These are phyloP conservation scores for Combretum micranthum DNA, from an alignment of 345 rosid genomes.

Conservation along the genomic window DNA sequence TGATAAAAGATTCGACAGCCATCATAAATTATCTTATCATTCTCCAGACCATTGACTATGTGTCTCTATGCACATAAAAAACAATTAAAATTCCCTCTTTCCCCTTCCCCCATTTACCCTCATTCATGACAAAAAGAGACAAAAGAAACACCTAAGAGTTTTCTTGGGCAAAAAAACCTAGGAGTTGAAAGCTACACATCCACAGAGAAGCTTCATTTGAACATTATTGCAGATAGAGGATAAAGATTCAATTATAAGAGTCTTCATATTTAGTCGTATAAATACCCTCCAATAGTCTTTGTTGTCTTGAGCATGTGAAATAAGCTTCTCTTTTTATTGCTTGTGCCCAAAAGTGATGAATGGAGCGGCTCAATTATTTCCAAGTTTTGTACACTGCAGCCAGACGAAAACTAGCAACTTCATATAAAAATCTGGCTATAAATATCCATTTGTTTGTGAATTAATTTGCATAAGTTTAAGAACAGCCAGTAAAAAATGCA, in stretches of 20 bases:
- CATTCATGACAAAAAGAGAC: not conserved
- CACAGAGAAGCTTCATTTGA: too few relatives aligned
- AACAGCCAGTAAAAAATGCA: not conserved
- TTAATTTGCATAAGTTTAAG: conserved; percentile 1
- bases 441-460: conserved; percentile 1
- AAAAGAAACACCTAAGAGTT: not conserved
- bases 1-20: conserved; percentile 28
- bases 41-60: too few relatives aligned
- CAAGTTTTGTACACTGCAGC: conserved; percentile 80
- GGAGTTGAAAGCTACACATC: too few relatives aligned
- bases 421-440: conserved; percentile 1
- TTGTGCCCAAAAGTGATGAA: conserved; percentile 78
- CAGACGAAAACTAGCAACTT: conserved; percentile 10
- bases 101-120: not conserved
- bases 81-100: not conserved
- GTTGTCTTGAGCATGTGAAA: conserved; percentile 97
- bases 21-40: not conserved
- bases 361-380: conserved; percentile 87
- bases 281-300: conserved; percentile 90
- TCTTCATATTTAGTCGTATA: conserved; percentile 4
- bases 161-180: too few relatives aligned
- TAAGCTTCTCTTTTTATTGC: conserved; percentile 84
- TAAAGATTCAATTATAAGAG: conserved; percentile 5
- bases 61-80: too few relatives aligned
- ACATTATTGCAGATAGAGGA: not conserved